These are phyloP conservation scores for Byssochlamys sp. DNA, from an alignment of 2,329 filamentous ascomycete genomes.

Conservation along the genomic window DNA sequence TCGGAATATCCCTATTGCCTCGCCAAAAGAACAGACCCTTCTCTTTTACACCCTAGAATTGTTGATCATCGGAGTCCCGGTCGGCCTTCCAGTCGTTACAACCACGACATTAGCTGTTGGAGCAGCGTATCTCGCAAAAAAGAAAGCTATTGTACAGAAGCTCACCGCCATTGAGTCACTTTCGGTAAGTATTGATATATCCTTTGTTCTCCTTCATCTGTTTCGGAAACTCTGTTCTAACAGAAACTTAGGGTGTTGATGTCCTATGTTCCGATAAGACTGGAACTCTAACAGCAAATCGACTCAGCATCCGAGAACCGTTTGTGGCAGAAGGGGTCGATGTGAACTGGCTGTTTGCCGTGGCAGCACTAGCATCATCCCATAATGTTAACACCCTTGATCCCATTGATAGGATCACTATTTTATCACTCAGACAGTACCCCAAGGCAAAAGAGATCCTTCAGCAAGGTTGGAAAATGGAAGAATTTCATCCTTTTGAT, in stretches of 20 bases:
- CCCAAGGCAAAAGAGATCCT: conserved; percentile 67
- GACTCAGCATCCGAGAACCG: conserved; percentile 66
- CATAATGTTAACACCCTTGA: conserved; percentile 71
- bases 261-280: conserved; percentile 76
- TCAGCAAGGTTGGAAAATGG: conserved; percentile 62
- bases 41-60: conserved; percentile 61
- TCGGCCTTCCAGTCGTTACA: conserved; percentile 69
- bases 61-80: conserved; percentile 67
- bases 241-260: conserved; percentile 51
- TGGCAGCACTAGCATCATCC: conserved; percentile 64
- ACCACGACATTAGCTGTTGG: conserved; percentile 69
- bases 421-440: conserved; percentile 63
- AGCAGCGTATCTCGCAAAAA: conserved; percentile 65
- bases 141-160: conserved; percentile 72
- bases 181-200: conserved; percentile 37
- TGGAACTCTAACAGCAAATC: conserved; percentile 56
- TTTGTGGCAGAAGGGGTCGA: conserved; percentile 68
- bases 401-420: conserved; percentile 70
- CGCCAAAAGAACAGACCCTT: conserved; percentile 50
- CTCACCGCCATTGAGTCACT: conserved; percentile 69
- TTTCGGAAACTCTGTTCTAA: neutral
- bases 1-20: conserved; percentile 54
- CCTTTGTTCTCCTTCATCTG: too few relatives aligned
- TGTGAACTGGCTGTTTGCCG: conserved; percentile 76
- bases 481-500: conserved; percentile 63